Conservation (phyloP, 2,329 filamentous ascomycete species). For the Penicillium thymicola region DNA sequence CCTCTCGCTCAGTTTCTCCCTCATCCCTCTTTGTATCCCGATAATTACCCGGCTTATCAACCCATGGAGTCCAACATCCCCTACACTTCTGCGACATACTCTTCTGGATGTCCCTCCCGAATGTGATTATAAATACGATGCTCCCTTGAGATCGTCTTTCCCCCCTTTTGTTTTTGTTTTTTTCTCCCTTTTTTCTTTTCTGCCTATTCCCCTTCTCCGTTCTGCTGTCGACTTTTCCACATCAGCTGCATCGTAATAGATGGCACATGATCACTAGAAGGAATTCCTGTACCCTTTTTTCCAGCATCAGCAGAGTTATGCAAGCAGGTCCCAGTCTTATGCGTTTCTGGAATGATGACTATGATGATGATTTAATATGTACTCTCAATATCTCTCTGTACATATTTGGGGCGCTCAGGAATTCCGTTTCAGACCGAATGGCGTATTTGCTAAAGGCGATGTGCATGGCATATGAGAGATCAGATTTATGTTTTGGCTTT, state of each 20-base stretch:
- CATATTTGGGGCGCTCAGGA: constrained; percentile 14
- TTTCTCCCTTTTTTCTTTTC: not conserved
- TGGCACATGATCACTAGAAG: constrained; percentile 5
- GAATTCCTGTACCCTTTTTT: not conserved
- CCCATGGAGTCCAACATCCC: constrained; percentile 16
- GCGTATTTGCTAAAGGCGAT: constrained; percentile 1
- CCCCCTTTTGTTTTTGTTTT: not conserved
- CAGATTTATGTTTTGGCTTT: constrained; percentile 14
- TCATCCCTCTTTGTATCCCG: constrained; percentile 20
- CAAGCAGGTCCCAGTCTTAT: not conserved
- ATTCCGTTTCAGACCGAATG: constrained; percentile 13
- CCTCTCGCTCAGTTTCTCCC: constrained; percentile 16
- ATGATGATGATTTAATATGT: not conserved
- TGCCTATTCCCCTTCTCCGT: constrained; percentile 5
- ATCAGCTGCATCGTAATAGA: constrained; percentile 9
- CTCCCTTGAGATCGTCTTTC: not conserved
- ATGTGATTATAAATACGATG: constrained; percentile 13
- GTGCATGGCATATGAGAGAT: constrained; percentile 25
- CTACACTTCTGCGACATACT: constrained; percentile 19
- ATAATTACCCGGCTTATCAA: constrained; percentile 17
- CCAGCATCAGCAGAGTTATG: constrained; percentile 1
- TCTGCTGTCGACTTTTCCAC: not conserved
- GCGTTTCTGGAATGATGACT: not conserved
- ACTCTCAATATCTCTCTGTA: constrained; percentile 1
- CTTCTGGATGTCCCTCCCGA: constrained; percentile 18